Conservation (phyloP, 192 early-diverging fungal species). For the Thamnidium elegans region DNA sequence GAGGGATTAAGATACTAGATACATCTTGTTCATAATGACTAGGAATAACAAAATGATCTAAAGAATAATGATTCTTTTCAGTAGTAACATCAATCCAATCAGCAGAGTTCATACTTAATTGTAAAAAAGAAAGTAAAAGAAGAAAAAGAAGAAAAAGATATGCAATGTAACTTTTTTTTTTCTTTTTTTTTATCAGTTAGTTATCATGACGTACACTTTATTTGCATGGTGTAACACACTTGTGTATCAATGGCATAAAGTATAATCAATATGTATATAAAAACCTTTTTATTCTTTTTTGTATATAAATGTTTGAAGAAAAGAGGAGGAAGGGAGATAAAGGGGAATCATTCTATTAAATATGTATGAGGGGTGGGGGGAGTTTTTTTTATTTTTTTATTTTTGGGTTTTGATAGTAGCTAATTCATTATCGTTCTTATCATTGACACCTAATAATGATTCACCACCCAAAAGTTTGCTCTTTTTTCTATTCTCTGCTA, state of each 20-base stretch:
- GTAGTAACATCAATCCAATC: constrained; percentile 66
- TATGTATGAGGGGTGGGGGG: background rate
- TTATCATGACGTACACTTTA: background rate
- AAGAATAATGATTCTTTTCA: constrained; percentile 65
- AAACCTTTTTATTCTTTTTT: background rate
- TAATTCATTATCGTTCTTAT: constrained; percentile 15
- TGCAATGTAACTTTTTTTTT: too few species aligned
- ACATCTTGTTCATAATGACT: constrained; percentile 73
- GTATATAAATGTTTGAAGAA: background rate
- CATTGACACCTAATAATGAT: constrained; percentile 5
- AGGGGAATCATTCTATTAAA: background rate
- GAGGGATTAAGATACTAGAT: constrained; percentile 76
- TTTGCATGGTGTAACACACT: background rate
- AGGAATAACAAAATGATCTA: constrained; percentile 83
- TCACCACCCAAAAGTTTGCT: constrained; percentile 8
- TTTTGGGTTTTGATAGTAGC: constrained; percentile 20
- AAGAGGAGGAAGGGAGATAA: too few species aligned
- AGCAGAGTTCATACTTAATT: constrained; percentile 37
- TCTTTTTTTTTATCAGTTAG: too few species aligned
- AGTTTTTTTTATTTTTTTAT: constrained; percentile 2
- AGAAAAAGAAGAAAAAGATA: background rate
- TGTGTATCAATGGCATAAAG: too few species aligned
- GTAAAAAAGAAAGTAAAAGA: background rate
- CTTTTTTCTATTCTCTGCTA: constrained; percentile 22
- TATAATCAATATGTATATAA: too few species aligned